Base-by-base conservation (phyloP, 2,329 filamentous ascomycete species). In the Trichophyton mentagrophytes region DNA sequence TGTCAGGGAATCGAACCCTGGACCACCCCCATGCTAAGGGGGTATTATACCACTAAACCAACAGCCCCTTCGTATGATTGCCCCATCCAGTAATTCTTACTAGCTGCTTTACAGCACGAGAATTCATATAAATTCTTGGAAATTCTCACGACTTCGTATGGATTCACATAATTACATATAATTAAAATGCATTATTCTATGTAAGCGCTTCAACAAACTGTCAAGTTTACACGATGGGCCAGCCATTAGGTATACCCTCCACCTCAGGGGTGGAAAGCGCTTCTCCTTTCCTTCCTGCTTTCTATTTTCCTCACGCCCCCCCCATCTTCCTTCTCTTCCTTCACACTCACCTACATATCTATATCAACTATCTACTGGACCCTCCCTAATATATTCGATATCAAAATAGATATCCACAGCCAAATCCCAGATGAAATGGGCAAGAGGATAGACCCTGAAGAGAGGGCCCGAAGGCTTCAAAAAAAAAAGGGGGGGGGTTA, bases 381-480 rank as follows among this genome's bases (percentile, higher is more conserved):
- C 40, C 40, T 44, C 4, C 40, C 40, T 44, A 15, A 44, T 2
- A 44, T n/a, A 44, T 44, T 44, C n/a, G n/a, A 44, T 17, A 44
- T 44, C 40, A 2, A 44, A 44, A 44, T 44, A 2, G 20, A 44
- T 44, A 44, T 17, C 40, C n/a, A 44, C 13, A n/a, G 13, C 36
- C 13, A 38, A 49, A 49, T 53, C 17, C 36, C 47, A 36, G 17
- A 46, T n/a, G 33, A 53, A 61, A 64, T 61, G 51, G 25, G 55
- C 27, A 63, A 40, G 47, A 62, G 61, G 61, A 58, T 63, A 42
- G 61, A 57, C 46, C 59, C 59, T 49, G 57, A 63, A 51, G 58
- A 64, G 57, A 57, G 63, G 60, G 61, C 61, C 44, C 22, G 22
- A 27, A 59, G 57, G 40, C n/a, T 42, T 36, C 13, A 49, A 6